phyloP scores from a whole-genome alignment of 768 basidiomycete genomes.

The Phaffia tasmanica region DNA sequence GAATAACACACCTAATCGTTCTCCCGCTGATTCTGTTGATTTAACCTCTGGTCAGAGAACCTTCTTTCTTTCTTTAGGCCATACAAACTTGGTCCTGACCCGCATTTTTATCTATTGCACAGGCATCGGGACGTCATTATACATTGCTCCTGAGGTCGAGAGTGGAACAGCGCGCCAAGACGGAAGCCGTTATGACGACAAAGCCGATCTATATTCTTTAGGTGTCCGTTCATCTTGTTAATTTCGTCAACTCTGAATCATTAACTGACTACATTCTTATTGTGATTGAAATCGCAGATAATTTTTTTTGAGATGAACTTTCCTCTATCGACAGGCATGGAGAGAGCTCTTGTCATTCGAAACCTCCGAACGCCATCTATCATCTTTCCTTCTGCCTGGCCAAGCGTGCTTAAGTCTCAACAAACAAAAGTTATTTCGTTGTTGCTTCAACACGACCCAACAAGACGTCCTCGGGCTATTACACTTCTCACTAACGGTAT shows the following conservation, averaged over 20 bases:
- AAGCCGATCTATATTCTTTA: constrained; percentile 89
- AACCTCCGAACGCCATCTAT: constrained; percentile 61
- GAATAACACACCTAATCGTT: constrained; percentile 29
- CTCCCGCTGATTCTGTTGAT: constrained; percentile 29
- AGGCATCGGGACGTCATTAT: constrained; percentile 72
- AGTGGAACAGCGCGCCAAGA: constrained; percentile 44
- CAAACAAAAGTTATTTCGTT: constrained; percentile 65
- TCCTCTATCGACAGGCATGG: constrained; percentile 60
- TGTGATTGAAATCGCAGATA: constrained; percentile 45
- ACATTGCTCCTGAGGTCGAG: constrained; percentile 85
- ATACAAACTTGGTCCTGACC: background rate
- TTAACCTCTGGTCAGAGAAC: constrained; percentile 31
- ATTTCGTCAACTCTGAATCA: background rate
- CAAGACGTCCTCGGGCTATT: constrained; percentile 48
- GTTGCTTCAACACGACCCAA: constrained; percentile 71
- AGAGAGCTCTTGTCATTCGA: constrained; percentile 72
- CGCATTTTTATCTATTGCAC: background rate
- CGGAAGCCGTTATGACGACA: constrained; percentile 51
- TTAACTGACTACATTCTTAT: background rate
- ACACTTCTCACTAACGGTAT: constrained; percentile 19
- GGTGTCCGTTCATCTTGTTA: constrained; percentile 48
- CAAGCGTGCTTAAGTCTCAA: constrained; percentile 41
- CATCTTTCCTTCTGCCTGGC: constrained; percentile 66
- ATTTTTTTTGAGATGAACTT: constrained; percentile 98
- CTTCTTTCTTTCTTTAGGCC: constrained; percentile 37